Conservation (phyloP, 2,329 filamentous ascomycete genomes). For the Lomentospora prolificans region DNA sequence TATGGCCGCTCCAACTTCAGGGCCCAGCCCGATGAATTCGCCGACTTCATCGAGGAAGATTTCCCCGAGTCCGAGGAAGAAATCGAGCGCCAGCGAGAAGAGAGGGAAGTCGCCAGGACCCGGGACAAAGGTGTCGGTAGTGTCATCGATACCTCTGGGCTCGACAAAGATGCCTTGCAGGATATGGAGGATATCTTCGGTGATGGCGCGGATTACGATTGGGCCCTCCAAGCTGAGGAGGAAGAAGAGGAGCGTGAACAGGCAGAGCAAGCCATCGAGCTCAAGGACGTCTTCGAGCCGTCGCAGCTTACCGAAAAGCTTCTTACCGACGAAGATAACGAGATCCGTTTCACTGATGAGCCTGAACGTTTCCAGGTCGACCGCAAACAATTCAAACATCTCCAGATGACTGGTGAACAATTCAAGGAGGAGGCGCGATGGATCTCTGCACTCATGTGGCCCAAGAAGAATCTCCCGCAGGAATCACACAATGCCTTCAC, state of each 20-base stretch:
- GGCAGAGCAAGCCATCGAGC: constrained; percentile 75
- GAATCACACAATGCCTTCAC: constrained; percentile 76
- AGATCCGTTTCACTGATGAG: constrained; percentile 78
- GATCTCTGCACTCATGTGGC: constrained; percentile 85
- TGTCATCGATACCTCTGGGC: constrained; percentile 68
- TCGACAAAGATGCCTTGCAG: constrained; percentile 87
- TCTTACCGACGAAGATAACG: constrained; percentile 89
- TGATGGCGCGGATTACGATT: constrained; percentile 90
- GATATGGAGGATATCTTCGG: constrained; percentile 96
- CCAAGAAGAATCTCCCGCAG: constrained; percentile 66
- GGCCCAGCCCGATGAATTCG: constrained; percentile 67
- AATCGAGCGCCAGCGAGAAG: constrained; percentile 65
- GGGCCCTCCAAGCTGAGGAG: constrained; percentile 83
- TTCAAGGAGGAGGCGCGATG: constrained; percentile 84
- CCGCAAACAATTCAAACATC: constrained; percentile 75
- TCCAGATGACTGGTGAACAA: constrained; percentile 72
- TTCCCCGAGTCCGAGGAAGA: constrained; percentile 81
- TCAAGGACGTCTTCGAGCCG: constrained; percentile 97
- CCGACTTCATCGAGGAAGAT: constrained; percentile 95
- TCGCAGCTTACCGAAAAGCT: constrained; percentile 90
- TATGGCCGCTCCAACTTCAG: constrained; percentile 46
- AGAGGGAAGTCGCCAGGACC: constrained; percentile 79
- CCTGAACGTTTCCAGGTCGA: constrained; percentile 92
- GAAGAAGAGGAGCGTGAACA: constrained; percentile 70
- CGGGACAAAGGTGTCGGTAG: constrained; percentile 59